phyloP scores from a whole-genome alignment of 495 filamentous ascomycete genomes.

The Rusavskia elegans region DNA sequence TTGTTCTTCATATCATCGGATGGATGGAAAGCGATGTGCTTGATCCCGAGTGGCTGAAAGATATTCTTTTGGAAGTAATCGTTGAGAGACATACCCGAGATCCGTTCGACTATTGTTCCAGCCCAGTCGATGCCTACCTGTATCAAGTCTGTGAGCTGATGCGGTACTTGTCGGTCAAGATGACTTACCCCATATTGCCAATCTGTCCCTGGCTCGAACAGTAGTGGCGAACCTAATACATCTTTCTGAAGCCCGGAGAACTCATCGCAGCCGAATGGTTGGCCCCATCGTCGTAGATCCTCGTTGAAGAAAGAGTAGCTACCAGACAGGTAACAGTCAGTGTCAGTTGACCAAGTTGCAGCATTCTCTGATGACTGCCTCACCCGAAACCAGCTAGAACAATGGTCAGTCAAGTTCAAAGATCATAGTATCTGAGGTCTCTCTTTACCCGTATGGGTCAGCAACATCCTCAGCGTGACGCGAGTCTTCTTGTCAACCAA shows the following conservation, averaged over 20 bases:
- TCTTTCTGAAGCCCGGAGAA: constrained; percentile 30
- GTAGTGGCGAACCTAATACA: constrained; percentile 26
- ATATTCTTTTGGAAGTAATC: constrained; percentile 40
- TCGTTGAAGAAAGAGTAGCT: constrained; percentile 37
- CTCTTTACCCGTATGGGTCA: constrained; percentile 35
- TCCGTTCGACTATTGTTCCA: constrained; percentile 37
- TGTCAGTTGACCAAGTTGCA: not conserved
- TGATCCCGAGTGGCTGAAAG: constrained; percentile 38
- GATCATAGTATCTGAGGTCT: not conserved
- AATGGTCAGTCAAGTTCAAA: not conserved
- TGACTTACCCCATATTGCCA: constrained; percentile 42
- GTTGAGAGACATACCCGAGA: constrained; percentile 31
- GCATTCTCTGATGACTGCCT: not conserved
- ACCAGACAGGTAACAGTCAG: not conserved
- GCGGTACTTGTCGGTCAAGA: not conserved
- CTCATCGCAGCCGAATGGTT: constrained; percentile 36
- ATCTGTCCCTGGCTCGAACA: constrained; percentile 39
- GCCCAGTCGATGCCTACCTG: constrained; percentile 45
- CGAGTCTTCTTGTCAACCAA: constrained; percentile 33
- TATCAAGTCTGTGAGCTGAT: not conserved
- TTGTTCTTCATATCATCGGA: constrained; percentile 29
- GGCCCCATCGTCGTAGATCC: constrained; percentile 25
- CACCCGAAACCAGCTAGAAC: constrained; percentile 26
- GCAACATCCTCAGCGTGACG: constrained; percentile 46
- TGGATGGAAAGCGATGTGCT: constrained; percentile 39